Percentiles rank a stretch among this genome's conserved stretches.
phyloP scores from a whole-genome alignment of 2,329 filamentous ascomycete species.

The Fusarium succisae region DNA sequence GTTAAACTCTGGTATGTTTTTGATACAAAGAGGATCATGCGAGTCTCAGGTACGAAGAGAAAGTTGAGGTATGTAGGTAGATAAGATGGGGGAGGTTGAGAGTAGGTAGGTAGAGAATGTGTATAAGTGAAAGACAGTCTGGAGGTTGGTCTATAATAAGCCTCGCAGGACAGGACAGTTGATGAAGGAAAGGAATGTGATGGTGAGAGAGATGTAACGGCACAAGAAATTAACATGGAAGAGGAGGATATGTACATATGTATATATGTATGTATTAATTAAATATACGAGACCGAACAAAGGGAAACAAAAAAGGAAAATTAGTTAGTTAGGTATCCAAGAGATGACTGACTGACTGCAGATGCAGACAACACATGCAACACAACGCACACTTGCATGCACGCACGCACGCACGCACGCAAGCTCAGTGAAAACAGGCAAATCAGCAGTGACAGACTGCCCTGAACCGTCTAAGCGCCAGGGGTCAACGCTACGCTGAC shows the following conservation, averaged over 20 bases:
- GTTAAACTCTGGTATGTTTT: conserved; percentile 23
- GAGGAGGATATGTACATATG: not conserved
- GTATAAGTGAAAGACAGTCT: not conserved
- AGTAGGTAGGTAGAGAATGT: not conserved
- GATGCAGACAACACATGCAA: not conserved
- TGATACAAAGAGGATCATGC: conserved; percentile 22
- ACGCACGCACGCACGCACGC: not conserved
- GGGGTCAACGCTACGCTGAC: not conserved
- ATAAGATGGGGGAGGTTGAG: conserved; percentile 10
- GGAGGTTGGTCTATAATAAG: not conserved
- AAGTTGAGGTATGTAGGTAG: conserved; percentile 1
- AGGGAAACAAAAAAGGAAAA: not conserved
- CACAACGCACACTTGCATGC: not conserved
- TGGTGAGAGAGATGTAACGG: not conserved
- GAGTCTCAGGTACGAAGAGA: not conserved
- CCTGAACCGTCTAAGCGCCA: not conserved
- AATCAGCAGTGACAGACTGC: not conserved
- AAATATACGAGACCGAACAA: conserved; percentile 10
- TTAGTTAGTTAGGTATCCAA: not conserved
- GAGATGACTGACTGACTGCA: not conserved
- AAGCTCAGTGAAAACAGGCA: not conserved
- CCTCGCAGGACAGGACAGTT: conserved; percentile 1
- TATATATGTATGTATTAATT: conserved; percentile 1
- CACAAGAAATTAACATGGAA: not conserved
- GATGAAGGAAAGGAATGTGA: conserved; percentile 14